phyloP scores from a whole-genome alignment of 352 stramenopile species.

The Blastocystis sp. region DNA sequence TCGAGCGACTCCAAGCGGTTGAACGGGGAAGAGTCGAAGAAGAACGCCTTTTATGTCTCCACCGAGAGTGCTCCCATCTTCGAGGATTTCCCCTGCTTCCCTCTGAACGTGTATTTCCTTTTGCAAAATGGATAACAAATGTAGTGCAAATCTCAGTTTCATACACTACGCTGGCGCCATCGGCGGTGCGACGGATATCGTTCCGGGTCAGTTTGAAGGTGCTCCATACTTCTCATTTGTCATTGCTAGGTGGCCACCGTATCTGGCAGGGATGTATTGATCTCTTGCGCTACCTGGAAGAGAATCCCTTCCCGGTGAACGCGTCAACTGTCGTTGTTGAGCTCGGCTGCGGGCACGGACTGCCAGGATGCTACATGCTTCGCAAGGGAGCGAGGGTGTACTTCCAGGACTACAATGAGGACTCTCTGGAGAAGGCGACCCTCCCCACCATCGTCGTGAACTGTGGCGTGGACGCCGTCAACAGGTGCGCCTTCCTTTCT shows the following conservation, averaged over 20 bases:
- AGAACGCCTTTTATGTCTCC: conserved; percentile 18
- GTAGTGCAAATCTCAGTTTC: conserved; percentile 34
- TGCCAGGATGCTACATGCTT: conserved; percentile 48
- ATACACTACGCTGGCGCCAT: conserved; percentile 63
- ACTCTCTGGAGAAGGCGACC: conserved; percentile 33
- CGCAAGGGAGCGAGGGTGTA: conserved; percentile 51
- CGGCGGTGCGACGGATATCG: conserved; percentile 32
- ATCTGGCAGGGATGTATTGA: conserved; percentile 63
- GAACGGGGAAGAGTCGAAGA: conserved; percentile 16
- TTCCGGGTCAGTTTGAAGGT: conserved; percentile 64
- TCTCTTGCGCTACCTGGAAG: conserved; percentile 47
- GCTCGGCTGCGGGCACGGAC: conserved; percentile 53
- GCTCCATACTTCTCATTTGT: neutral
- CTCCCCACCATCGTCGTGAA: conserved; percentile 59
- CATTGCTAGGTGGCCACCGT: conserved; percentile 6
- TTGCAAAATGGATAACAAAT: neutral
- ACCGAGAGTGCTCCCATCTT: conserved; percentile 41
- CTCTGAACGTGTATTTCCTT: conserved; percentile 35
- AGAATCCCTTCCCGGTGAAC: neutral
- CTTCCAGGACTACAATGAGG: conserved; percentile 62
- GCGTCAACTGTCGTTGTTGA: conserved; percentile 37
- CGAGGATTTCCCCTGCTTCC: conserved; percentile 59
- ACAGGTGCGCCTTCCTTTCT: neutral
- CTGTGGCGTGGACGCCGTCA: conserved; percentile 1
- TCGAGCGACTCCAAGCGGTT: conserved; percentile 47